Conservation (phyloP, 2,329 filamentous ascomycete genomes). For the Alternaria rosae region DNA sequence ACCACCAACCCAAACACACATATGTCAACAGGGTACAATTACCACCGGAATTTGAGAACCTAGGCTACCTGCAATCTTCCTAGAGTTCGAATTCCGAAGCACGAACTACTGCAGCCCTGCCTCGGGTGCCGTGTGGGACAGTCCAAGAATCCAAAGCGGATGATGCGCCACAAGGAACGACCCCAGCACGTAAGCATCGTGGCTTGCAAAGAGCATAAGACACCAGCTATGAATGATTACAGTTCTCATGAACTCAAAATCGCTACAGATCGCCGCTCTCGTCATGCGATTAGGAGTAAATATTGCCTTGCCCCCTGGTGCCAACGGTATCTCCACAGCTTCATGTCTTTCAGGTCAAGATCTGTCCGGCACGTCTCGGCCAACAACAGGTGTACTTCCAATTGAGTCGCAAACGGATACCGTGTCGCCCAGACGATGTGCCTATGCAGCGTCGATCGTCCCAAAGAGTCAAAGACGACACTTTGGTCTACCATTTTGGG, state of each 20-base stretch:
- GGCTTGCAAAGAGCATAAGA: background rate
- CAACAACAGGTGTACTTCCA: background rate
- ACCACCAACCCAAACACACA: slow-evolving; percentile 15
- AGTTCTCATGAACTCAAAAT: background rate
- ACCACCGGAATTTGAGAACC: slow-evolving; percentile 5
- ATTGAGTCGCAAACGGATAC: background rate
- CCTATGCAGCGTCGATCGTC: background rate
- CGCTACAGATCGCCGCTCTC: background rate
- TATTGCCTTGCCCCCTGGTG: background rate
- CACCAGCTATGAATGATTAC: background rate
- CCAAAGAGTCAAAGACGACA: background rate
- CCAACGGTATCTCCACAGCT: background rate
- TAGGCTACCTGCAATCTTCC: slow-evolving; percentile 16
- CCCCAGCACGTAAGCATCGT: background rate
- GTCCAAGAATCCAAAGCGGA: background rate
- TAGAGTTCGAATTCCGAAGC: background rate
- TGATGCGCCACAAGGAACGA: slow-evolving; percentile 13
- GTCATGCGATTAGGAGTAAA: background rate
- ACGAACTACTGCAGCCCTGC: slow-evolving; percentile 2
- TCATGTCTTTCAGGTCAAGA: background rate
- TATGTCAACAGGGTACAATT: slow-evolving; percentile 33
- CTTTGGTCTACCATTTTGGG: background rate
- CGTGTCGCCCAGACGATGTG: background rate
- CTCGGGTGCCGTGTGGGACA: background rate
- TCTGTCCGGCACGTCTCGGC: background rate